Conservation (phyloP, 2,329 filamentous ascomycete species). For the Tolypocladium sp. region DNA sequence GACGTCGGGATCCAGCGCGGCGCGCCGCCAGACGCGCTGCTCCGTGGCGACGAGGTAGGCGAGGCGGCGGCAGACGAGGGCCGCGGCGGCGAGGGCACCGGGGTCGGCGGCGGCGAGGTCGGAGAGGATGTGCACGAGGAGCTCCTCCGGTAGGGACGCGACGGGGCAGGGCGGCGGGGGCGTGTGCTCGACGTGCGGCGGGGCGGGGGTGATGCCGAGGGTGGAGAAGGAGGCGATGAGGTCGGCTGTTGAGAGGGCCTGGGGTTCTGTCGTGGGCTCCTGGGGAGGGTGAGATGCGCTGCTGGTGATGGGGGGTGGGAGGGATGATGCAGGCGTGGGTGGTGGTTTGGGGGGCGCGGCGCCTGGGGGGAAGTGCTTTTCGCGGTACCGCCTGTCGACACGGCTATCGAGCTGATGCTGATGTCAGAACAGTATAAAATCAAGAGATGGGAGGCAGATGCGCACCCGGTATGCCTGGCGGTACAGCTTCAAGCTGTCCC, state of each 20-base stretch:
- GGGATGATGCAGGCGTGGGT: constrained; percentile 5
- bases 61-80: constrained; percentile 77
- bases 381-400: constrained; percentile 80
- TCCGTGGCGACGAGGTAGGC: constrained; percentile 80
- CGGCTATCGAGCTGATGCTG: constrained; percentile 60
- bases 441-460: neutral
- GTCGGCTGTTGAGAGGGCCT: constrained; percentile 49
- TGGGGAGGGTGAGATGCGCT: constrained; percentile 10
- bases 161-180: constrained; percentile 74
- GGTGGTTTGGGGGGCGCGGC: constrained; percentile 33
- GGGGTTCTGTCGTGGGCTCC: constrained; percentile 26
- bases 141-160: constrained; percentile 68
- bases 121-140: constrained; percentile 69
- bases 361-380: constrained; percentile 81
- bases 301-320: constrained; percentile 4
- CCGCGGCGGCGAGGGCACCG: constrained; percentile 63
- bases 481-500: constrained; percentile 82
- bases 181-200: constrained; percentile 62
- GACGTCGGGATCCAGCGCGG: constrained; percentile 61
- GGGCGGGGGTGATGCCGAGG: constrained; percentile 57
- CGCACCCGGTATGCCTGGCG: constrained; percentile 77
- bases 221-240: constrained; percentile 69
- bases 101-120: constrained; percentile 68
- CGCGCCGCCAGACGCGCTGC: constrained; percentile 74
- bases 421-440: constrained; percentile 1